Conservation (phyloP, 768 basidiomycete genomes). For the Hypholoma sublateritium region DNA sequence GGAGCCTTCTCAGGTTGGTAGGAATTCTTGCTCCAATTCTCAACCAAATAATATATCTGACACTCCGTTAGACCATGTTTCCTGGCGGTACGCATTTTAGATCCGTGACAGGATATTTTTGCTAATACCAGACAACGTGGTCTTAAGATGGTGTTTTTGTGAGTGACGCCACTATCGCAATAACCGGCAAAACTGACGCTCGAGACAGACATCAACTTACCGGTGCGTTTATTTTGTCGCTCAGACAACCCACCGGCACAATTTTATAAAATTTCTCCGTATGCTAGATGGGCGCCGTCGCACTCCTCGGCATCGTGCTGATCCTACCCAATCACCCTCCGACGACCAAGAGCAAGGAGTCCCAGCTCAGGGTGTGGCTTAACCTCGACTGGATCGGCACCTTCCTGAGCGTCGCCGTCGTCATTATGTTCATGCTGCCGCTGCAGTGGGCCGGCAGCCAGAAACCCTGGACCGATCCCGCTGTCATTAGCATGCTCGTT, state of each 20-base stretch:
- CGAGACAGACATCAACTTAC: slow-evolving; percentile 1
- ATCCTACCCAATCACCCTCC: slow-evolving; percentile 14
- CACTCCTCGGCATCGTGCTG: slow-evolving; percentile 11
- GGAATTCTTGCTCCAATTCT: slow-evolving; percentile 10
- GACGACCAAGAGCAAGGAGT: slow-evolving; percentile 1
- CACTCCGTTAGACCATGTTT: not conserved
- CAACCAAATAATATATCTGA: not conserved
- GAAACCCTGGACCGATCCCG: slow-evolving; percentile 41
- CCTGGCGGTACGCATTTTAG: not conserved
- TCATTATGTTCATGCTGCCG: slow-evolving; percentile 37
- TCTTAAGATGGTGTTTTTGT: slow-evolving; percentile 28
- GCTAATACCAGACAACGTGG: not conserved
- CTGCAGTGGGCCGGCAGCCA: slow-evolving; percentile 49
- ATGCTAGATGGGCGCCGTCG: slow-evolving; percentile 14
- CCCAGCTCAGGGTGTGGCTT: slow-evolving; percentile 31
- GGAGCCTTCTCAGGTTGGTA: slow-evolving; percentile 31
- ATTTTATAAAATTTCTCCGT: slow-evolving; percentile 10
- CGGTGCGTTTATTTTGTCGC: not conserved
- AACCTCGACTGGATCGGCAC: slow-evolving; percentile 30
- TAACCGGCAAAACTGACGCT: not conserved
- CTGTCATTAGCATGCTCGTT: slow-evolving; percentile 23
- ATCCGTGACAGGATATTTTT: not conserved
- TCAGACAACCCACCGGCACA: not conserved
- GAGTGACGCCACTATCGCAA: not conserved
- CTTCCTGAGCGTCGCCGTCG: slow-evolving; percentile 34